Percentiles rank a stretch among this genome's conserved stretches.
Conservation (phyloP, 2,329 filamentous ascomycete genomes). For the Trematosphaeria pertusa region DNA sequence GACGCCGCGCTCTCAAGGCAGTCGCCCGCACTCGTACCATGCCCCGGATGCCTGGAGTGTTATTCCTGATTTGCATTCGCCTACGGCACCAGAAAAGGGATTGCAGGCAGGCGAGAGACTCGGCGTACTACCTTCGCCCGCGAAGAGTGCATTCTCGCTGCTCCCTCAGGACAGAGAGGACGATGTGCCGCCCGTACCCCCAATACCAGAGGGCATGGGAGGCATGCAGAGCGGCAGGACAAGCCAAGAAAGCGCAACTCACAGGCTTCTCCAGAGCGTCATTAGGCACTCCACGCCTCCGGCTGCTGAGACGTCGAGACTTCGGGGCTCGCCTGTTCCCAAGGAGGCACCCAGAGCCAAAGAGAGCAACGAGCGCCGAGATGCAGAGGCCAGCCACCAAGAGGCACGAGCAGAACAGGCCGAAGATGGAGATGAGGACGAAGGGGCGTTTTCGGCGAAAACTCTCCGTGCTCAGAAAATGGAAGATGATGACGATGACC, state of each 20-base stretch:
- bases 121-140: slow-evolving; percentile 37
- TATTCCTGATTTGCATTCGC: slow-evolving; percentile 13
- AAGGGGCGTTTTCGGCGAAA: too few relatives aligned
- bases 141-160: slow-evolving; percentile 36
- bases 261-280: slow-evolving; percentile 35
- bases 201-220: slow-evolving; percentile 30
- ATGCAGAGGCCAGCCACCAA: not conserved
- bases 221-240: slow-evolving; percentile 14
- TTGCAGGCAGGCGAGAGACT: slow-evolving; percentile 23
- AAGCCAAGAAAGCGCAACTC: slow-evolving; percentile 27
- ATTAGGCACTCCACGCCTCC: slow-evolving; percentile 36
- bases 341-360: not conserved
- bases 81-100: slow-evolving; percentile 9
- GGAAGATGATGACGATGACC: slow-evolving; percentile 30
- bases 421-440: slow-evolving; percentile 3
- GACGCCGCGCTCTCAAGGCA: slow-evolving; percentile 22
- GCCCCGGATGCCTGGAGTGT: slow-evolving; percentile 37
- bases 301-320: slow-evolving; percentile 12
- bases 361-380: not conserved
- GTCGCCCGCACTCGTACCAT: slow-evolving; percentile 39
- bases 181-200: slow-evolving; percentile 37
- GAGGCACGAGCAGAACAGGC: not conserved
- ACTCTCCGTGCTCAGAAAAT: too few relatives aligned
- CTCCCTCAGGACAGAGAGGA: slow-evolving; percentile 25
- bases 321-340: slow-evolving; percentile 12